Evolutionary conservation across 225 moss, liverwort and hornwort genomes (phyloP).

Genomic region (Polytrichum commune): DNA sequence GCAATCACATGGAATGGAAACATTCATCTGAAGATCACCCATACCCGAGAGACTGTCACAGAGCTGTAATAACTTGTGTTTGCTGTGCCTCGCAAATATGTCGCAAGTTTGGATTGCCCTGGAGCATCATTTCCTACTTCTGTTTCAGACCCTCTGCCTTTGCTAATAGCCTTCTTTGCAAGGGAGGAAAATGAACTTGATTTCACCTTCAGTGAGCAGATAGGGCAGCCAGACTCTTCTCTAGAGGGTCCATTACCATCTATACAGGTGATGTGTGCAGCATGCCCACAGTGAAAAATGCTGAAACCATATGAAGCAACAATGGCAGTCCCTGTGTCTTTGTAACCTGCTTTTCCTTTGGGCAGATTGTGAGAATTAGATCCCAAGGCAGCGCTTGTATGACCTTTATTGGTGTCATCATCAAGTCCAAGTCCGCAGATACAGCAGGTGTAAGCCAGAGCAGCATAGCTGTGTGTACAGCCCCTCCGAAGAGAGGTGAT

Average conservation of each 20-base stretch:
- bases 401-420: conserved; percentile 33
- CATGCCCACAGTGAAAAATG: conserved; percentile 87
- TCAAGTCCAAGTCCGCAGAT: conserved; percentile 72
- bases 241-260: conserved; percentile 25
- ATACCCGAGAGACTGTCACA: conserved; percentile 42
- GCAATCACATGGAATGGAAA: too few species aligned
- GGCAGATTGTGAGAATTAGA: conserved; percentile 22
- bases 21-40: not conserved
- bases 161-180: conserved; percentile 26
- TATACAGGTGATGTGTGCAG: conserved; percentile 63
- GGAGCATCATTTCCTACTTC: conserved; percentile 18
- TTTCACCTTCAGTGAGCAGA: conserved; percentile 52
- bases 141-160: conserved; percentile 22
- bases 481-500: conserved; percentile 71
- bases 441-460: conserved; percentile 59
- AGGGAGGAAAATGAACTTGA: conserved; percentile 25
- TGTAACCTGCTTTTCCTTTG: conserved; percentile 32
- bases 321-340: conserved; percentile 10
- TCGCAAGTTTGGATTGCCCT: conserved; percentile 13
- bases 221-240: conserved; percentile 41
- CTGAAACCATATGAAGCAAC: conserved; percentile 44
- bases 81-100: conserved; percentile 35
- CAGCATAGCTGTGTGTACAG: conserved; percentile 72
- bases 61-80: conserved; percentile 23
- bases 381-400: conserved; percentile 9